Conservation (phyloP, 495 filamentous ascomycete species). For the Xylaria longipes region DNA sequence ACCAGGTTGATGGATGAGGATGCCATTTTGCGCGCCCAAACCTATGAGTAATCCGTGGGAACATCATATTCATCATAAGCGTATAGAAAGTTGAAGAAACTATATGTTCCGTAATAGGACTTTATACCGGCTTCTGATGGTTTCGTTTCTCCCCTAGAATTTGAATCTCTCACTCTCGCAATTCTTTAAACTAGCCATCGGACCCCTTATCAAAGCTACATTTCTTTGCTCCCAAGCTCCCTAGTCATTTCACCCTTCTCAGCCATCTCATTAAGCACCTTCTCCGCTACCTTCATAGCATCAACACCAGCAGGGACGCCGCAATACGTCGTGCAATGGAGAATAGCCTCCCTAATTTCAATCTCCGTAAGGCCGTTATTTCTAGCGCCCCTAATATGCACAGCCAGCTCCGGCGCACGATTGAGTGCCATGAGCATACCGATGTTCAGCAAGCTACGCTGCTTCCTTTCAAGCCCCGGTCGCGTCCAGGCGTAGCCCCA, state of each 20-base stretch:
- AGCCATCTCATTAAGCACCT: slow-evolving; percentile 46
- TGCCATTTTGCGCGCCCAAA: not conserved
- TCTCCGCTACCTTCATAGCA: slow-evolving; percentile 52
- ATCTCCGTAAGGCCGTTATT: slow-evolving; percentile 59
- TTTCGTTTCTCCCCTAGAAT: not conserved
- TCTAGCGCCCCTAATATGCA: slow-evolving; percentile 61
- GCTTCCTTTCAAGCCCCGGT: slow-evolving; percentile 60
- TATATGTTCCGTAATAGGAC: not conserved
- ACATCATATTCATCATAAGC: not conserved
- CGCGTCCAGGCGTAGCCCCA: slow-evolving; percentile 64
- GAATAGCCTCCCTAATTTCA: slow-evolving; percentile 62
- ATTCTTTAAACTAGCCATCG: not conserved
- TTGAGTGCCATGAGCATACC: slow-evolving; percentile 61
- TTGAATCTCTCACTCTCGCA: not conserved
- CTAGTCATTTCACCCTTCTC: slow-evolving; percentile 42
- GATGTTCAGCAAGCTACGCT: slow-evolving; percentile 61
- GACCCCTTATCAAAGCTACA: not conserved
- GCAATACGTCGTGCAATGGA: slow-evolving; percentile 62
- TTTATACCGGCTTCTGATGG: not conserved
- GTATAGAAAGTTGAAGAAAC: not conserved
- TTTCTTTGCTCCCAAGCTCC: slow-evolving; percentile 32
- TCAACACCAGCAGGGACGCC: slow-evolving; percentile 65
- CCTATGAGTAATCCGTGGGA: not conserved
- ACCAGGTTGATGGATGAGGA: not conserved
- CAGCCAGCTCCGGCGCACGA: slow-evolving; percentile 56